These are phyloP conservation scores for Alternaria sp. DNA, from an alignment of 2,329 filamentous ascomycete genomes.

Conservation along the genomic window DNA sequence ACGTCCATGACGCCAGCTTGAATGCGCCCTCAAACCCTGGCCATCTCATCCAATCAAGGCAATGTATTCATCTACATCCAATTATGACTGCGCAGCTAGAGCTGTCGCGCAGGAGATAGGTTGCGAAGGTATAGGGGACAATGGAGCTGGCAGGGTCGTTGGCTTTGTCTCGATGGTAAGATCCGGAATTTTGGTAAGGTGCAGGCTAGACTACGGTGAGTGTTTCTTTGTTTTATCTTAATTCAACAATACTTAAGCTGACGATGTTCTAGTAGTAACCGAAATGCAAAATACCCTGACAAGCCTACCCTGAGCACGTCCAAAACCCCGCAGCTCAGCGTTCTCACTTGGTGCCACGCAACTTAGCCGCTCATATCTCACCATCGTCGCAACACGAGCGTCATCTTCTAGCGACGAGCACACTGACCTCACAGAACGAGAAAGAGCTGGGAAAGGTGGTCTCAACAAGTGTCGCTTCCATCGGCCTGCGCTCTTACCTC, in stretches of 20 bases:
- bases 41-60: not conserved
- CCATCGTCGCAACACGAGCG: slow-evolving; percentile 3
- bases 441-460: slow-evolving; percentile 12
- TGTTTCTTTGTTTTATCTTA: not conserved
- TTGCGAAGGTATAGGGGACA: not conserved
- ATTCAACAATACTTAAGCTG: slow-evolving; percentile 15
- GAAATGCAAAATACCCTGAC: slow-evolving; percentile 20
- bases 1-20: not conserved
- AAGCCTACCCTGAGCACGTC: slow-evolving; percentile 7
- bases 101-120: not conserved
- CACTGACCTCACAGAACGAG: slow-evolving; percentile 3
- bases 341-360: slow-evolving; percentile 17
- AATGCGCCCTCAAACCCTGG: not conserved
- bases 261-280: slow-evolving; percentile 21
- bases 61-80: not conserved
- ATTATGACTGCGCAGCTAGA: not conserved
- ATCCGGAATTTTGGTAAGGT: not conserved
- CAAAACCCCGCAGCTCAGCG: slow-evolving; percentile 17
- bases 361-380: slow-evolving; percentile 6
- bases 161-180: not conserved
- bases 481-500: slow-evolving; percentile 17
- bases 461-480: not conserved
- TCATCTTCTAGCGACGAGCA: slow-evolving; percentile 5
- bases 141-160: not conserved
- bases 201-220: slow-evolving; percentile 22